Evolutionary conservation across 2,329 filamentous ascomycete species (phyloP), one percentile per base, ranked within the genome.

Genomic region (Aspergillus brunneoviolaceus): DNA sequence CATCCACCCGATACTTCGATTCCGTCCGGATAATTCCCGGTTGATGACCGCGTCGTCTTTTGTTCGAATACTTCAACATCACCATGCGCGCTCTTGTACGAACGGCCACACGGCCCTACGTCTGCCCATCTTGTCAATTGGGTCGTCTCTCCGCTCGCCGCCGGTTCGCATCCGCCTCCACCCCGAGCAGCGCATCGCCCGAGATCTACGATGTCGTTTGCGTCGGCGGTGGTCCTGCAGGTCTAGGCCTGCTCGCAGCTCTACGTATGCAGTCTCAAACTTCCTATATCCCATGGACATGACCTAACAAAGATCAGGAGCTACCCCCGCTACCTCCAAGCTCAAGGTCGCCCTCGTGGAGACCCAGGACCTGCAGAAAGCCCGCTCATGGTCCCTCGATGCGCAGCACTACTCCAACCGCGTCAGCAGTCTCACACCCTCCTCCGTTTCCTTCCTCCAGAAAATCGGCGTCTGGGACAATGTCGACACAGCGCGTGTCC

Each of bases 131-230:
- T 51, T 80, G 78, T 60, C 69, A 72, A 31, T 68, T 68, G 55
- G 35, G 58, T 65, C 39, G 65, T 64, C 29, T 60, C 12, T 11
- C 66, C 19, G 59, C 64, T 16, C 65, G 68, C 45, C 71, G 76
- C 55, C 66, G 62, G 51, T 76, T 77, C 52, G 70, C 68, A 2
- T 75, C 76, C 25, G 71, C 71, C 51, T 33, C 76, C 11, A 69
- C 71, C 14, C 61, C 73, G 51, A 49, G 23, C 9, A 31, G 42
- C 19, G 4, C 42, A 19, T 69, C 72, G 55, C 86, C 87, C 11
- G 90, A 96, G 65, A 87, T 96, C 69, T 97, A 95, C 80, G 92
- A 96, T 84, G 89, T 96, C 33, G 91, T 96, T 63, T 95, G 92
- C 70, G 89, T 96, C 57, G 92, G 92, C 62, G 93, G 92, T 63